Conservation (phyloP, 2,329 filamentous ascomycete species). For the Colletotrichum echinochloae region DNA sequence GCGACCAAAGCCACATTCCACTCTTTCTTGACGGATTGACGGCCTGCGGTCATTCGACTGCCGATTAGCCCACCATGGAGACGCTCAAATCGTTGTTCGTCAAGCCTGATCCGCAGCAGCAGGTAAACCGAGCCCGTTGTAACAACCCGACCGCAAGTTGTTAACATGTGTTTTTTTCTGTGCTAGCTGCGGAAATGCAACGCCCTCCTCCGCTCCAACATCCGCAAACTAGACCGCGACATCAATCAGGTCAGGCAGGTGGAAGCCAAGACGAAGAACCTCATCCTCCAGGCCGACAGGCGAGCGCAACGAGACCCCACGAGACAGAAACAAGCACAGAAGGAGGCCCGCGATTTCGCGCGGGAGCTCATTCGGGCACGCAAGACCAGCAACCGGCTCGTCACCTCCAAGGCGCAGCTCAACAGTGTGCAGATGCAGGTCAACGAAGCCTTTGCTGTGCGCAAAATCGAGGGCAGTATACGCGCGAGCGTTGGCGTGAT, state of each 20-base stretch:
- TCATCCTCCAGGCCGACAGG: conserved; percentile 85
- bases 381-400: conserved; percentile 78
- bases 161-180: conserved; percentile 11
- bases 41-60: conserved; percentile 15
- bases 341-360: conserved; percentile 89
- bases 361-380: conserved; percentile 87
- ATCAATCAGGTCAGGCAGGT: conserved; percentile 82
- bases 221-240: conserved; percentile 94
- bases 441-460: conserved; percentile 93
- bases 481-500: conserved; percentile 89
- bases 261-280: conserved; percentile 85
- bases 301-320: conserved; percentile 84
- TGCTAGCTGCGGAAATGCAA: conserved; percentile 96
- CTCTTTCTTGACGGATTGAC: conserved; percentile 4
- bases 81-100: conserved; percentile 86
- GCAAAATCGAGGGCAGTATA: conserved; percentile 95
- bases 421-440: conserved; percentile 97
- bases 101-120: conserved; percentile 91
- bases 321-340: conserved; percentile 80
- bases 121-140: conserved; percentile 68
- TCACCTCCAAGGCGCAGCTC: conserved; percentile 91
- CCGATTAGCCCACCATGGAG: conserved; percentile 74
- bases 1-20: not conserved
- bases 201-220: conserved; percentile 86
- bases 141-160: conserved; percentile 7